Conservation (phyloP, 164 flowering plant species). For the Chloranthus sessilifolius region DNA sequence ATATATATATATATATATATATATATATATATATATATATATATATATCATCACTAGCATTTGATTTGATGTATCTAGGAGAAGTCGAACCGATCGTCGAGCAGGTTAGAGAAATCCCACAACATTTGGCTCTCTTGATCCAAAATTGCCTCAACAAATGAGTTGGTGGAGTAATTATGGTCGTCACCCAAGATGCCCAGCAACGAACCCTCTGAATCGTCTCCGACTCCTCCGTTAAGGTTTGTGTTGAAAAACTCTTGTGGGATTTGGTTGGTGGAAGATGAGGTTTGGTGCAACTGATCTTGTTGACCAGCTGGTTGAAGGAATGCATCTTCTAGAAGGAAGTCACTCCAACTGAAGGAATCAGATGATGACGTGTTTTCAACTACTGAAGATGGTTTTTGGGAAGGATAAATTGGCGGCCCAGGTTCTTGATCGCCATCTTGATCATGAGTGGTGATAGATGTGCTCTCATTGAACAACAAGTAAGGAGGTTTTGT, state of each 20-base stretch:
- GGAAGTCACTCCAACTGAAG: conserved; percentile 47
- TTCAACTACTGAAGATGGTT: conserved; percentile 14
- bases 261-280: background rate
- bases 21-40: no score
- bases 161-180: conserved; percentile 23
- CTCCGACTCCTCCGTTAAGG: conserved; percentile 3
- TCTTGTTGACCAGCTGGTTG: conserved; percentile 13
- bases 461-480: conserved; percentile 17
- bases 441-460: background rate
- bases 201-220: background rate
- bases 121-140: conserved; percentile 51
- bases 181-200: background rate
- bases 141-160: conserved; percentile 65
- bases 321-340: conserved; percentile 25
- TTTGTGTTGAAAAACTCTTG: background rate
- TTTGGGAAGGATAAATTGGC: conserved; percentile 13
- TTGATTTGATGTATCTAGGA: no score
- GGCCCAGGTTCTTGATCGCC: conserved; percentile 26
- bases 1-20: no score
- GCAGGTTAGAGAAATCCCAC: conserved; percentile 39
- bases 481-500: conserved; percentile 7
- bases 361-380: conserved; percentile 19
- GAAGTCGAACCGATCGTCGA: conserved; percentile 38
- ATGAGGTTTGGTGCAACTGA: conserved; percentile 1
- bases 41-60: no score